Evolutionary conservation across 352 stramenopile species (phyloP).

Genomic region (Globisporangium lucens): DNA sequence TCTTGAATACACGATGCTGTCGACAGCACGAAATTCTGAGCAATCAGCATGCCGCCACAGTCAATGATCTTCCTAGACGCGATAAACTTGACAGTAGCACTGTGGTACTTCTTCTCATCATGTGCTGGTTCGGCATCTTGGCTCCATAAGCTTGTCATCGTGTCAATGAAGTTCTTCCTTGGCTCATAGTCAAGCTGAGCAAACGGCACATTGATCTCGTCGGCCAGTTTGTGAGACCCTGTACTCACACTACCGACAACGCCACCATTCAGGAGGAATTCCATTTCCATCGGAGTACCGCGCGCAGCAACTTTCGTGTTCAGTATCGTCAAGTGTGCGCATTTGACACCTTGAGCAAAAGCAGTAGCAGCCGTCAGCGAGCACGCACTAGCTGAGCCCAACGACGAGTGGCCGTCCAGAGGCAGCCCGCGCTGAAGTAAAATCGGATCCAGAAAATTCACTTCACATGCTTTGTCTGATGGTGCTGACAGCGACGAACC

Average conservation of each 20-base stretch:
- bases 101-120: neutral
- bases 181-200: neutral
- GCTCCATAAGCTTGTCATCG: neutral
- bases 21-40: conserved; percentile 5
- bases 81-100: neutral
- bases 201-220: neutral
- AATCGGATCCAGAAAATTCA: conserved; percentile 6
- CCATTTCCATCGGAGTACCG: neutral
- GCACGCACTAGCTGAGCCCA: neutral
- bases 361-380: neutral
- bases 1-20: conserved; percentile 1
- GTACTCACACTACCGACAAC: neutral
- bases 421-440: neutral
- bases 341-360: neutral
- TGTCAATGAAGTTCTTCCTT: neutral
- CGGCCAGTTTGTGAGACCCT: neutral
- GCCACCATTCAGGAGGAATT: neutral
- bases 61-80: neutral
- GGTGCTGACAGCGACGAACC: no score
- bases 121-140: neutral
- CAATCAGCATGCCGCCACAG: conserved; percentile 12
- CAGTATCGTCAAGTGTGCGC: neutral
- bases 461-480: neutral
- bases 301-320: neutral
- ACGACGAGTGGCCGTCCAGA: neutral